A percentile compares a stretch with the other conserved stretches of the same genome.
phyloP scores from a whole-genome alignment of 495 filamentous ascomycete species.

The Aspergillus sclerotioniger region DNA sequence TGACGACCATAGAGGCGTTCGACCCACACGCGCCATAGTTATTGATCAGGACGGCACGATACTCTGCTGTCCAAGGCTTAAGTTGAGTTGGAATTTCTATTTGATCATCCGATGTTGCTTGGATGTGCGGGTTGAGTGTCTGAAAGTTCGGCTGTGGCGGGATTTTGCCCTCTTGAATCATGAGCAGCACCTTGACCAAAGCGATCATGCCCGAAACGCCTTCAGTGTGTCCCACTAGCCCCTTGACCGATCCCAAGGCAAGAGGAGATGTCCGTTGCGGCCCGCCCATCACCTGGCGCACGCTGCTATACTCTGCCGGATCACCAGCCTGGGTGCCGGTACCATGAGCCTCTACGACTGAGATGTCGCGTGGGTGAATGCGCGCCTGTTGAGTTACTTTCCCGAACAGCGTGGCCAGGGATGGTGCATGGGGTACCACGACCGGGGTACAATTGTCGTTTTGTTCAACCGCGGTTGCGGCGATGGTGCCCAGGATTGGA shows the following conservation, averaged over 20 bases:
- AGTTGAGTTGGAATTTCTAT: conserved; percentile 36
- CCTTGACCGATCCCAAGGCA: conserved; percentile 46
- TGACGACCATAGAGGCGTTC: conserved; percentile 40
- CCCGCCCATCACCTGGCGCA: conserved; percentile 35
- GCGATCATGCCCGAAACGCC: conserved; percentile 45
- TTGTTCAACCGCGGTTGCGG: conserved; percentile 63
- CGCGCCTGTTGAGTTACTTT: conserved; percentile 55
- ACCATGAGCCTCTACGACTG: conserved; percentile 75
- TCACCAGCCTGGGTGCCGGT: conserved; percentile 75
- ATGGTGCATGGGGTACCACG: conserved; percentile 64
- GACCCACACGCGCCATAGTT: conserved; percentile 50
- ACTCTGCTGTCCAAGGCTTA: conserved; percentile 30
- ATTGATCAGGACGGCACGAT: conserved; percentile 42
- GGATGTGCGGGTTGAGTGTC: conserved; percentile 39
- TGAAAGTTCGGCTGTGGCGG: conserved; percentile 43
- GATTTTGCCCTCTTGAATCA: conserved; percentile 46
- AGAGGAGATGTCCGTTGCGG: conserved; percentile 21
- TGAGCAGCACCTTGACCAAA: conserved; percentile 46
- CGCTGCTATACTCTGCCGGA: conserved; percentile 54
- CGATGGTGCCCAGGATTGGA: conserved; percentile 60
- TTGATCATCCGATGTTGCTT: conserved; percentile 27
- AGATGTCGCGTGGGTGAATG: conserved; percentile 60
- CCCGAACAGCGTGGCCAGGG: conserved; percentile 57
- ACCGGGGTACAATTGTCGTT: conserved; percentile 66
- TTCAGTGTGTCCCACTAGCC: conserved; percentile 52